These are phyloP conservation scores for Ramaria sp. DNA, from an alignment of 768 basidiomycete genomes.

Conservation along the genomic window DNA sequence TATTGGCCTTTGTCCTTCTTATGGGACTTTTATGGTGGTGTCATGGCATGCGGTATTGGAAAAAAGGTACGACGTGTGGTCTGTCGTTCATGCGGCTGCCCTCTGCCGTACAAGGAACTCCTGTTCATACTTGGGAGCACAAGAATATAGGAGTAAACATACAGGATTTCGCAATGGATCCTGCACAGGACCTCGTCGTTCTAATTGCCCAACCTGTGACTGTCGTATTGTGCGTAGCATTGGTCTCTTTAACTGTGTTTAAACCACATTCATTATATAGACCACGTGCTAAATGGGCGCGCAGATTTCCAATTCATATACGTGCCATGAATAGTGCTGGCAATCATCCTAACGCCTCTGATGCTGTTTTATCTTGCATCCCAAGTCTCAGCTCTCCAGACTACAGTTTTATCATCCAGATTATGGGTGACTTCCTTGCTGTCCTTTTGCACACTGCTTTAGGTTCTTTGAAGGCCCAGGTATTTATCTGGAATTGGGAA, in stretches of 20 bases:
- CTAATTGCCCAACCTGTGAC: conserved; percentile 29
- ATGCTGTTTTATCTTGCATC: conserved; percentile 24
- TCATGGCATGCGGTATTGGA: conserved; percentile 34
- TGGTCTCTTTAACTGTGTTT: too few relatives aligned
- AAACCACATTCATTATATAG: too few relatives aligned
- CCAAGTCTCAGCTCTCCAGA: conserved; percentile 7
- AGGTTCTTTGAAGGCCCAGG: conserved; percentile 27
- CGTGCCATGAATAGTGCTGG: conserved; percentile 34
- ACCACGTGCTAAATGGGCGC: too few relatives aligned
- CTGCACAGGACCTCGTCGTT: conserved; percentile 54
- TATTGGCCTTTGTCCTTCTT: conserved; percentile 20
- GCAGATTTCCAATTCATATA: conserved; percentile 27
- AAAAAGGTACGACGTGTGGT: conserved; percentile 3
- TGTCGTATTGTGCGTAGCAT: too few relatives aligned
- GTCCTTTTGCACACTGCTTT: conserved; percentile 32
- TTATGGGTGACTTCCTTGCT: conserved; percentile 41
- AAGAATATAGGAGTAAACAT: conserved; percentile 25
- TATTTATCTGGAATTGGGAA: conserved; percentile 62
- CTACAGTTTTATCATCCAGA: conserved; percentile 36
- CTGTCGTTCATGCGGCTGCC: conserved; percentile 40
- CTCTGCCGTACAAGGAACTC: conserved; percentile 36
- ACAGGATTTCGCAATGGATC: conserved; percentile 57
- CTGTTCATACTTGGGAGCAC: conserved; percentile 34
- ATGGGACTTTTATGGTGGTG: conserved; percentile 52
- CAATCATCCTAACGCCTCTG: conserved; percentile 33